These are phyloP conservation scores for Penicillium desertorum DNA, from an alignment of 495 filamentous ascomycete genomes.

Conservation along the genomic window DNA sequence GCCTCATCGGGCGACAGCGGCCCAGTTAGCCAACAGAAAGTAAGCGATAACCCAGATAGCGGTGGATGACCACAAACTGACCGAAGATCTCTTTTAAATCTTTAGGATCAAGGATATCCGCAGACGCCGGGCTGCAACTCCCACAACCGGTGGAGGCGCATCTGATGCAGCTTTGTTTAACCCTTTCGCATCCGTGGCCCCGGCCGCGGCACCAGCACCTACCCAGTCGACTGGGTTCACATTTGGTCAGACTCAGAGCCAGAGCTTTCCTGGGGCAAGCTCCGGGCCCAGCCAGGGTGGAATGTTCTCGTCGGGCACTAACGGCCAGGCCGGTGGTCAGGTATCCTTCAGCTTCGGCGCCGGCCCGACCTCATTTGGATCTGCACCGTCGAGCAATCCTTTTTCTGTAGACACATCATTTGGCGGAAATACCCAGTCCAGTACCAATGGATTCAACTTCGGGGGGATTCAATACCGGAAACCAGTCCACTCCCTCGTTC, in stretches of 20 bases:
- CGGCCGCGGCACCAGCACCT: constrained; percentile 29
- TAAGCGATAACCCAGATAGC: constrained; percentile 36
- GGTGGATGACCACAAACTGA: constrained; percentile 8
- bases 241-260: constrained; percentile 49
- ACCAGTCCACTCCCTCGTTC: constrained; percentile 19
- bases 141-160: constrained; percentile 18
- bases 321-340: constrained; percentile 23
- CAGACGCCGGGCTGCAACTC: constrained; percentile 31
- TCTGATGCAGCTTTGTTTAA: constrained; percentile 25
- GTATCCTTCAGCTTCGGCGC: constrained; percentile 43
- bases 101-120: constrained; percentile 42
- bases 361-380: constrained; percentile 25
- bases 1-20: constrained; percentile 51
- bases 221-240: constrained; percentile 38
- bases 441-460: constrained; percentile 24
- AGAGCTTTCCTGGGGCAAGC: constrained; percentile 46
- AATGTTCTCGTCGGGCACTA: constrained; percentile 43
- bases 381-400: constrained; percentile 37
- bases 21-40: constrained; percentile 54
- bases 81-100: neutral
- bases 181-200: constrained; percentile 32
- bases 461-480: constrained; percentile 22
- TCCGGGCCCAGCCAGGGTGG: constrained; percentile 32
- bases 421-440: constrained; percentile 17
- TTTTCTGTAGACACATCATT: constrained; percentile 36